A percentile compares a stretch with the other conserved stretches of the same genome.
phyloP scores from a whole-genome alignment of 2,329 filamentous ascomycete species.

The Aspergillus aculeatus region DNA sequence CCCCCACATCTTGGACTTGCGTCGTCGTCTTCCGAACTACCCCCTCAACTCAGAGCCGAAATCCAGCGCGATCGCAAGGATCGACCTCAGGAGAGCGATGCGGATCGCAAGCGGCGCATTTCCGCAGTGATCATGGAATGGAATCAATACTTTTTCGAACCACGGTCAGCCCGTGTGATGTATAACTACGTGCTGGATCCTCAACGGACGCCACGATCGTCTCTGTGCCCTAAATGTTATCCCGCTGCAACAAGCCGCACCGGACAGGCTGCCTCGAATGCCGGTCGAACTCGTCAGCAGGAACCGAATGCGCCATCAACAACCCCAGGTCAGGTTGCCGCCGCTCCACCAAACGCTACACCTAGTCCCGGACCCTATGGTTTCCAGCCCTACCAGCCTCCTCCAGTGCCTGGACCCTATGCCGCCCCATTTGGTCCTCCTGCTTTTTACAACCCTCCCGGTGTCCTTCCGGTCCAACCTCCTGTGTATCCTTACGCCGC shows the following conservation, averaged over 20 bases:
- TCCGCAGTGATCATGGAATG: constrained; percentile 43
- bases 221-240: constrained; percentile 42
- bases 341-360: constrained; percentile 8
- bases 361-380: constrained; percentile 13
- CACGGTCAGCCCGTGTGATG: constrained; percentile 34
- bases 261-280: constrained; percentile 9
- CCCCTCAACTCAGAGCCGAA: constrained; percentile 40
- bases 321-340: constrained; percentile 9
- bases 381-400: constrained; percentile 16
- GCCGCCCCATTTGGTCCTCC: constrained; percentile 21
- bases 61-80: constrained; percentile 44
- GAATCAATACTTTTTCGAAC: constrained; percentile 45
- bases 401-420: constrained; percentile 14
- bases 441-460: constrained; percentile 20
- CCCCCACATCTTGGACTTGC: constrained; percentile 40
- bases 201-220: constrained; percentile 33
- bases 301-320: constrained; percentile 7
- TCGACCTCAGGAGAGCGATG: constrained; percentile 42
- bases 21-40: constrained; percentile 36
- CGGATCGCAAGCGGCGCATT: constrained; percentile 39
- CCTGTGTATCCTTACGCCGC: constrained; percentile 26
- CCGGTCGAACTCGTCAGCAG: constrained; percentile 9
- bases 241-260: constrained; percentile 35
- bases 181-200: constrained; percentile 37
- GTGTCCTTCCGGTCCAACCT: constrained; percentile 13